Conservation (phyloP, 2,329 filamentous ascomycete genomes). For the Cladosporium sp. region DNA sequence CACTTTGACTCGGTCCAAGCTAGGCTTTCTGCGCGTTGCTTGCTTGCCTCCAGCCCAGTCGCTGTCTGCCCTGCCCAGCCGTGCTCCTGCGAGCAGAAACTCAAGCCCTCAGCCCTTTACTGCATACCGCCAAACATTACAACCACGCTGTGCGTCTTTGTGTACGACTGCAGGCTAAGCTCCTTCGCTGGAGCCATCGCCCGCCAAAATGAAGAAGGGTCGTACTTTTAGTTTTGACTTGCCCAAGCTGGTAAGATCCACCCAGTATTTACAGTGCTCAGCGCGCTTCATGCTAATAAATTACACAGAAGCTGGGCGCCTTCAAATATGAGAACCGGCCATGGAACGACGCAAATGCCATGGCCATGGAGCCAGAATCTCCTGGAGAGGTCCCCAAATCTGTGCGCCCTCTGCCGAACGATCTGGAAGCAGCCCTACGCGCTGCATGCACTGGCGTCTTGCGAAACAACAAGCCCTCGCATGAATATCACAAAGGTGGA, state of each 20-base stretch:
- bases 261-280: background rate
- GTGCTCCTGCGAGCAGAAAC: background rate
- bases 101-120: conserved; percentile 2
- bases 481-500: conserved; percentile 22
- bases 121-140: background rate
- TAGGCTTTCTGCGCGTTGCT: conserved; percentile 1
- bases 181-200: background rate
- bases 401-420: conserved; percentile 38
- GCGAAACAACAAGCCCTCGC: conserved; percentile 33
- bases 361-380: conserved; percentile 27
- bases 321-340: conserved; percentile 24
- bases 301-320: conserved; percentile 24
- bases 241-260: conserved; percentile 34
- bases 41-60: background rate
- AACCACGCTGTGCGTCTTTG: background rate
- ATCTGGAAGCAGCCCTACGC: conserved; percentile 43
- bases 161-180: background rate
- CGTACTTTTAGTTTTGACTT: conserved; percentile 42
- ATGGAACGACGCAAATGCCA: conserved; percentile 24
- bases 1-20: conserved; percentile 1
- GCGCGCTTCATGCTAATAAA: conserved; percentile 7
- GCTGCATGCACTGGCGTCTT: conserved; percentile 43
- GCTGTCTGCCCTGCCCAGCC: background rate
- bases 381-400: conserved; percentile 40
- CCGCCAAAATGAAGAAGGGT: conserved; percentile 32